Evolutionary conservation across 352 stramenopile species (phyloP), one percentile per base, ranked within the genome.

Genomic region (Hyaloperonospora brassicae): DNA sequence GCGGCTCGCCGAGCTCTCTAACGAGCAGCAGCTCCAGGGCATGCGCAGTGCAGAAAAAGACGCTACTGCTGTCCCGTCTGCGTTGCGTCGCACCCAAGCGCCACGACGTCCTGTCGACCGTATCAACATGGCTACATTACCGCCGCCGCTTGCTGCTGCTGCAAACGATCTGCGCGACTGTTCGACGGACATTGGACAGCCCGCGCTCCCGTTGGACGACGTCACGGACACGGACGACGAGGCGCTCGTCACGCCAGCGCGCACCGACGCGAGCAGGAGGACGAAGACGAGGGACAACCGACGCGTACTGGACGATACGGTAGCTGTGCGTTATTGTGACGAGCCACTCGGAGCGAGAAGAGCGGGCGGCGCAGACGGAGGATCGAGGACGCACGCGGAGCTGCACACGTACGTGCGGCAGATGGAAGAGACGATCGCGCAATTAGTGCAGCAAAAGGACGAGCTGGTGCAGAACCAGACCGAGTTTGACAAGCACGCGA

Each of bases 401-500:
- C 60, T 90, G 50, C 72, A 66, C 43, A 86, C 64, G 40, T 90
- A 88, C 55, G 74, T 88, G 47, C 76, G 81, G 51, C 80, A 90
- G 50, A 87, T 90, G 77, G 77, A 90, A 56, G 75, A 79, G 44
- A 90, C 80, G 5, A 87, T 90, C 31, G 76, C 76, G 13, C 75
- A 87, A 61, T 61, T 90, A 21, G 77, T 87, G 49, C 73, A 87
- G 54, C 77, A 90, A 52, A 86, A 87, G 52, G 77, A 87, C 45
- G 80, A 87, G 53, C 41, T 90, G 39, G 34, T 87, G 55, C 63
- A 75, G 23, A 90, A 90, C 56, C 80, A 89, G 47, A 76, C 66
- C 1, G 78, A 87, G 66, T 90, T 90, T 48, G 80, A 90, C 53
- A 86, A 87, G 55, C 80, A 90, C 47, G 80, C 80, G n/a, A 88